Conservation (phyloP, 768 basidiomycete genomes). For the Rossbeevera mucosa region DNA sequence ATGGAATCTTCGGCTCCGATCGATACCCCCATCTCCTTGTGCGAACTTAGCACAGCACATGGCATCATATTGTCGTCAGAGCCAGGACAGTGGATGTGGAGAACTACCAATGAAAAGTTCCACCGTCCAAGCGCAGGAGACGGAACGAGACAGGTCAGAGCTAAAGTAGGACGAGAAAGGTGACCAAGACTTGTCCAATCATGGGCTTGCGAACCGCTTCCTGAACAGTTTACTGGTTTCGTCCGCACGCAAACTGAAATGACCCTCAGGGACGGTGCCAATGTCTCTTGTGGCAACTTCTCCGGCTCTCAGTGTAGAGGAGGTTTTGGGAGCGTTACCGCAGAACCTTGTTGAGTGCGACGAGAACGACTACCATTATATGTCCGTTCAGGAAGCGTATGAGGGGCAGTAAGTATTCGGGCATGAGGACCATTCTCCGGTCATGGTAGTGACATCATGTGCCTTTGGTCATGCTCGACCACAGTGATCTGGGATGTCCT, state of each 20-base stretch:
- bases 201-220: too few species aligned
- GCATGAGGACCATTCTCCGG: conserved; percentile 3
- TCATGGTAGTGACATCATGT: too few species aligned
- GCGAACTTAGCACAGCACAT: too few species aligned
- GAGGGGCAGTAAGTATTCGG: background rate
- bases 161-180: too few species aligned
- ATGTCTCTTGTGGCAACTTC: background rate
- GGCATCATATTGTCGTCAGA: too few species aligned
- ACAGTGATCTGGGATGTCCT: background rate
- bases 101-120: too few species aligned
- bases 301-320: background rate
- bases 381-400: conserved; percentile 20
- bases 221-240: background rate
- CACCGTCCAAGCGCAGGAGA: too few species aligned
- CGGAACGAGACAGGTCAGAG: too few species aligned
- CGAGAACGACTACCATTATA: conserved; percentile 6
- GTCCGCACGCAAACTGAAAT: background rate
- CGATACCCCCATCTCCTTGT: too few species aligned
- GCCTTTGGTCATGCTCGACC: conserved; percentile 1
- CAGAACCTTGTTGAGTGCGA: background rate
- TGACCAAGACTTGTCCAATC: too few species aligned
- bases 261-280: background rate
- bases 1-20: too few species aligned
- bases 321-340: background rate
- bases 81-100: too few species aligned